A percentile compares a stretch with the other conserved stretches of the same genome.
Conservation (phyloP, 2,329 filamentous ascomycete species). For the Colletotrichum acutatum region DNA sequence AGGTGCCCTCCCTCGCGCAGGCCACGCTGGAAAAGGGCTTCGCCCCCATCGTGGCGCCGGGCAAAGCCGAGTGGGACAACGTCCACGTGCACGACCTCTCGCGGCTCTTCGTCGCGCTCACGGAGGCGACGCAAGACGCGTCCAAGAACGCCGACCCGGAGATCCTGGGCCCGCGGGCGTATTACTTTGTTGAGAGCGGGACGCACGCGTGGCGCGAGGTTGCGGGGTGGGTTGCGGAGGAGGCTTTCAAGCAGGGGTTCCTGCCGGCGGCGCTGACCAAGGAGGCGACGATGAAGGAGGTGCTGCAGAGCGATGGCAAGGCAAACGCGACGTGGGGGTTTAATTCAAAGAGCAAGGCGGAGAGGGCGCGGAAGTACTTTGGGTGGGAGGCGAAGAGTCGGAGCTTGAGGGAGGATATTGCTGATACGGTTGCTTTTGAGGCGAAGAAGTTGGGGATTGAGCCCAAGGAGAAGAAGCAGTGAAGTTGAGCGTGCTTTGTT, state of each 20-base stretch:
- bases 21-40: constrained; percentile 55
- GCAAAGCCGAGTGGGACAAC: constrained; percentile 61
- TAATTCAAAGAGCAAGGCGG: constrained; percentile 57
- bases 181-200: constrained; percentile 75
- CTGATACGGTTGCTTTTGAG: constrained; percentile 49
- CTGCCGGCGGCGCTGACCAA: constrained; percentile 42
- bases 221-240: constrained; percentile 64
- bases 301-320: constrained; percentile 40
- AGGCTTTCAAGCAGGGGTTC: constrained; percentile 57
- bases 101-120: constrained; percentile 54
- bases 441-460: constrained; percentile 50
- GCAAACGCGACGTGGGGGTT: constrained; percentile 45
- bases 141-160: constrained; percentile 66
- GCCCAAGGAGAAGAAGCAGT: constrained; percentile 40
- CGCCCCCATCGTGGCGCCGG: constrained; percentile 55
- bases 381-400: constrained; percentile 54
- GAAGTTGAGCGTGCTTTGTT: background rate
- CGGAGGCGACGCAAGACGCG: constrained; percentile 64
- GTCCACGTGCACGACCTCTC: constrained; percentile 64
- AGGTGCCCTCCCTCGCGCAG: constrained; percentile 56
- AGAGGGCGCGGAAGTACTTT: constrained; percentile 56
- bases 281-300: constrained; percentile 43
- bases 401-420: constrained; percentile 52
- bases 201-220: constrained; percentile 73
- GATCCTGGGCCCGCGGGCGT: constrained; percentile 71